Evolutionary conservation across 1,284 basidiomycete species (phyloP).

Genomic region (Flammula alnicola): DNA sequence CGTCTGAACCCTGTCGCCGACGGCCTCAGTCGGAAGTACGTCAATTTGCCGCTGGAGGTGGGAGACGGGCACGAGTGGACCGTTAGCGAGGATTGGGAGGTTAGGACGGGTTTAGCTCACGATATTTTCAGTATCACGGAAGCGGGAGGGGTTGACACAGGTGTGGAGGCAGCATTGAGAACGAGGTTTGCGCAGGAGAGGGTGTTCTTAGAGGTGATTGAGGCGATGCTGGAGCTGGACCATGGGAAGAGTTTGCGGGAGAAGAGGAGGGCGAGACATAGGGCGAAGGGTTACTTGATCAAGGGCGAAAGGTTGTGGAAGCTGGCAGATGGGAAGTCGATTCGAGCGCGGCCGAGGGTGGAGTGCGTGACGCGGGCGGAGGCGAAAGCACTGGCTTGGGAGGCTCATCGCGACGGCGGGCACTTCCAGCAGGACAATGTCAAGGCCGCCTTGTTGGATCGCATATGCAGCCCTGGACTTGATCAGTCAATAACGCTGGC

Average conservation of each 20-base stretch:
- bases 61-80: conserved; percentile 40
- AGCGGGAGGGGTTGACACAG: background rate
- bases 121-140: conserved; percentile 28
- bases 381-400: conserved; percentile 17
- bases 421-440: conserved; percentile 36
- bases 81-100: conserved; percentile 37
- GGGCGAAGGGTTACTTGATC: conserved; percentile 33
- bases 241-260: conserved; percentile 10
- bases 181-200: conserved; percentile 31
- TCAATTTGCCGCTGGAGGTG: conserved; percentile 13
- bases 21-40: conserved; percentile 29
- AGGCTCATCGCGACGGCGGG: conserved; percentile 27
- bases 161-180: conserved; percentile 11
- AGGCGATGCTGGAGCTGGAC: conserved; percentile 28
- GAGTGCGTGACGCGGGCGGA: conserved; percentile 21
- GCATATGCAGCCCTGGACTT: conserved; percentile 32
- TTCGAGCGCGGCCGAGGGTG: conserved; percentile 18
- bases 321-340: conserved; percentile 19
- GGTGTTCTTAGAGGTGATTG: conserved; percentile 31
- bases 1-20: conserved; percentile 28
- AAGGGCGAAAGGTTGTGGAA: conserved; percentile 38
- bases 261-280: conserved; percentile 29
- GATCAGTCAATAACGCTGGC: conserved; percentile 32
- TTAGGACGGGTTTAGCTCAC: conserved; percentile 30
- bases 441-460: conserved; percentile 32